Base-by-base conservation (phyloP, 2,329 filamentous ascomycete genomes). In the Ophiostoma populinum region DNA sequence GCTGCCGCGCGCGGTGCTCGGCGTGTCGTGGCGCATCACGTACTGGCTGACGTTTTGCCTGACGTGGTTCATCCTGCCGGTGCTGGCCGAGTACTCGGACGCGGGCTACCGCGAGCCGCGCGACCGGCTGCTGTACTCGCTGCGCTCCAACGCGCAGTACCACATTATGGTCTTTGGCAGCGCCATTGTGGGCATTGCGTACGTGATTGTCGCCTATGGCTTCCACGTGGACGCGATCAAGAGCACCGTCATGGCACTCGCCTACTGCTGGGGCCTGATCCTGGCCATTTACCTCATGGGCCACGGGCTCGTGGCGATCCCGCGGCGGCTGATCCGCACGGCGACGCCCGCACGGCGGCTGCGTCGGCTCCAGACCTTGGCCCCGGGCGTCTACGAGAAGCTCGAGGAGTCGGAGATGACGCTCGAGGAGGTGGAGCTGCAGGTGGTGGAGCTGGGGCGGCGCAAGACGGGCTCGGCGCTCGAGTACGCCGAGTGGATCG, bases 201-300 rank as follows among this genome's bases (percentile, higher is more conserved):
- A 98, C 53, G 73, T 94, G 46, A 75, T 90, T 43, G 62, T 83
- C 43, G 74, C 74, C 22, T 82, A 82, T 49, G 80, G 80, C 1
- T 74, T 83, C 46, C 68, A 74, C 18, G 67, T 78, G 40, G 64
- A 62, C 3, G 78, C 76, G 0, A 65, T 95, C 46, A 93, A 92
- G 58, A 76, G 71, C 24, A 62, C 92, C 26, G 67, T 92, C 43
- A 93, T 98, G 81, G 87, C 90, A 11, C 62, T 95, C 40, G 81
- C 87, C 24, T 98, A 98, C 55, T 82, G 83, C 40, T 95, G 86
- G 80, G 85, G 86, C 47, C 59, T 98, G 46, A 65, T 87, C 5
- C 65, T 95, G 35, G 90, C 86, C 30, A 93, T 98, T 42, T 95
- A 93, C 50, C 65, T 98, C 26, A 95, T 98, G 87, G 90, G 90